Percentiles rank a stretch among this genome's conserved stretches.
phyloP scores from a whole-genome alignment of 352 stramenopile genomes.

The Globisporangium ultimum region DNA sequence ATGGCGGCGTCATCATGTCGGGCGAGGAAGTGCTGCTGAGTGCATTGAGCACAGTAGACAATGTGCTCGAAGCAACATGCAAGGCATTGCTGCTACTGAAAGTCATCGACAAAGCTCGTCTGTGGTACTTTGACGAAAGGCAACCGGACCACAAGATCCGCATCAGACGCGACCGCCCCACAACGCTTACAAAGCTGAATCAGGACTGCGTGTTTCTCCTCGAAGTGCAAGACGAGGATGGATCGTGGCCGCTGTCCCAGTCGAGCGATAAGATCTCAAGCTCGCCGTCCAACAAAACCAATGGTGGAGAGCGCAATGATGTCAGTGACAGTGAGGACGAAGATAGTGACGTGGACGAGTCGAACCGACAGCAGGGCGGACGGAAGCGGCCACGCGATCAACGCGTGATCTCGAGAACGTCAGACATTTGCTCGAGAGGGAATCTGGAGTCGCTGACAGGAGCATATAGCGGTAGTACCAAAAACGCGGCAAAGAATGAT shows the following conservation, averaged over 20 bases:
- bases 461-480: constrained; percentile 10
- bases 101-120: constrained; percentile 57
- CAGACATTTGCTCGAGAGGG: constrained; percentile 71
- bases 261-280: constrained; percentile 35
- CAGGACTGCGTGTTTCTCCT: constrained; percentile 79
- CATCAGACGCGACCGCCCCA: constrained; percentile 37
- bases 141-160: constrained; percentile 67
- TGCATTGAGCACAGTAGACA: constrained; percentile 51
- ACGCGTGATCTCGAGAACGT: constrained; percentile 52
- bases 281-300: constrained; percentile 23
- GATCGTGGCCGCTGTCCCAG: constrained; percentile 82
- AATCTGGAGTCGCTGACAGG: constrained; percentile 61
- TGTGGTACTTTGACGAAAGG: constrained; percentile 84
- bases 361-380: constrained; percentile 5
- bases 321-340: neutral
- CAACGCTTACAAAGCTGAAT: constrained; percentile 53
- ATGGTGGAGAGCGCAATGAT: neutral
- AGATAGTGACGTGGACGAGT: constrained; percentile 12
- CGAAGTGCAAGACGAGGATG: constrained; percentile 82
- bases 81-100: constrained; percentile 74
- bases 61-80: constrained; percentile 67
- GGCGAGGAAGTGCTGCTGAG: constrained; percentile 79
- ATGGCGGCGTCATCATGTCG: constrained; percentile 69
- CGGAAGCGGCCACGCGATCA: constrained; percentile 42
- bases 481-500: no score